phyloP scores from a whole-genome alignment of 345 rosid genomes.

The Trapa incisa region DNA sequence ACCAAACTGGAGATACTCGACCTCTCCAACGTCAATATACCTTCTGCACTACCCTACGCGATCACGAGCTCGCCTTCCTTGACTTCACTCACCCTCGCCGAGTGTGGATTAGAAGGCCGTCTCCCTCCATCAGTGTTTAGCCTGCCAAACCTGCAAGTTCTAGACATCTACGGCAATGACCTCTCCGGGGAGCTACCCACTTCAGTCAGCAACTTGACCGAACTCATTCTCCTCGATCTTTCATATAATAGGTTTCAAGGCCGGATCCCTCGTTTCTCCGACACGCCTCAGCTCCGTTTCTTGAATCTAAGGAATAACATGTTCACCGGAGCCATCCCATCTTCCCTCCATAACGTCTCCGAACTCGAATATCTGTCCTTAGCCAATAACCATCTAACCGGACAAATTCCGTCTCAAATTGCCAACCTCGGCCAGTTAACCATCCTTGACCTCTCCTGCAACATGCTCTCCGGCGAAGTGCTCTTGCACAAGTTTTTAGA shows the following conservation, averaged over 20 bases:
- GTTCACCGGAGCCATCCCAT: too few species aligned
- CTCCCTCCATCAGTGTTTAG: conserved; percentile 2
- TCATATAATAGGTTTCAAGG: not conserved
- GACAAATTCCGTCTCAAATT: too few species aligned
- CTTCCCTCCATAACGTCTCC: too few species aligned
- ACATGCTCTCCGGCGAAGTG: too few species aligned
- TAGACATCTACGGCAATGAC: not conserved
- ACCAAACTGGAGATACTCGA: not conserved
- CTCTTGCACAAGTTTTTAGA: too few species aligned
- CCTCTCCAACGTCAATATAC: not conserved
- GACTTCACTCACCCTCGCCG: not conserved
- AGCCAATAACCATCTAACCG: too few species aligned
- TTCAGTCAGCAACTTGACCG: conserved; percentile 5
- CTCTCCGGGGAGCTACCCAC: conserved; percentile 4
- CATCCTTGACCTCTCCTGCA: too few species aligned
- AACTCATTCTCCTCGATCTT: not conserved
- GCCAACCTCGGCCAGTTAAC: too few species aligned
- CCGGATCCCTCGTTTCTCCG: conserved; percentile 6
- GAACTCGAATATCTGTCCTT: too few species aligned
- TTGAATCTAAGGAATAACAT: too few species aligned
- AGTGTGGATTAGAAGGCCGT: not conserved
- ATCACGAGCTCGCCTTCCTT: conserved; percentile 3
- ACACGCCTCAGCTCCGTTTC: not conserved
- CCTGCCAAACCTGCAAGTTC: not conserved
- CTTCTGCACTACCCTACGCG: not conserved